Percentiles rank a stretch among this genome's conserved stretches.
Evolutionary conservation across 805 yeast species (phyloP).

Genomic region (Metschnikowia lachancei): DNA sequence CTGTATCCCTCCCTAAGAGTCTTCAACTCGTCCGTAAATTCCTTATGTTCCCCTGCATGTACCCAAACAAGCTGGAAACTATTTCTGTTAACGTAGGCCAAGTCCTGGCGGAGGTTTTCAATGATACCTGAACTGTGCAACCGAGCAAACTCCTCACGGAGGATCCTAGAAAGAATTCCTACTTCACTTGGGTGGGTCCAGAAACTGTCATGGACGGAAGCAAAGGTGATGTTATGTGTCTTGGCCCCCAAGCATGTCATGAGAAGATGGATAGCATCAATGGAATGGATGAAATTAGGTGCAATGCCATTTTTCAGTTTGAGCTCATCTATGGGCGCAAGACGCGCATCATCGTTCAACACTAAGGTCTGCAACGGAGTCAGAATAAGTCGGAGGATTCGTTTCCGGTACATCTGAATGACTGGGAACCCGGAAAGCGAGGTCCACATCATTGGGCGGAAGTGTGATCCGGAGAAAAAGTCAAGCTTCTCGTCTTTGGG

Average conservation of each 20-base stretch:
- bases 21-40: constrained; percentile 13
- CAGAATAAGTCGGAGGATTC: constrained; percentile 13
- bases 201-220: constrained; percentile 43
- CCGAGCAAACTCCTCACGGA: constrained; percentile 37
- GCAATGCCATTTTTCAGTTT: constrained; percentile 41
- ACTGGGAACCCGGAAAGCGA: constrained; percentile 41
- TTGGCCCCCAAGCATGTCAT: constrained; percentile 33
- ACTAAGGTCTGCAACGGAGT: constrained; percentile 27
- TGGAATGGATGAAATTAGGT: constrained; percentile 43
- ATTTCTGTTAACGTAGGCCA: constrained; percentile 22
- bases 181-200: constrained; percentile 42
- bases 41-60: constrained; percentile 15
- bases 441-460: constrained; percentile 43
- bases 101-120: constrained; percentile 26
- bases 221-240: constrained; percentile 26
- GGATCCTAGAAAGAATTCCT: constrained; percentile 22
- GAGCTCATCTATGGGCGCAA: constrained; percentile 26
- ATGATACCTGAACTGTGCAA: constrained; percentile 31
- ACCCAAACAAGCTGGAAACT: constrained; percentile 38
- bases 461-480: constrained; percentile 22
- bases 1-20: constrained; percentile 11
- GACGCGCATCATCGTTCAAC: constrained; percentile 19
- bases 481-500: constrained; percentile 10
- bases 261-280: constrained; percentile 40
- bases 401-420: constrained; percentile 33